Evolutionary conservation across 306 rosid species (phyloP).

Genomic region (Bauhinia variegata): DNA sequence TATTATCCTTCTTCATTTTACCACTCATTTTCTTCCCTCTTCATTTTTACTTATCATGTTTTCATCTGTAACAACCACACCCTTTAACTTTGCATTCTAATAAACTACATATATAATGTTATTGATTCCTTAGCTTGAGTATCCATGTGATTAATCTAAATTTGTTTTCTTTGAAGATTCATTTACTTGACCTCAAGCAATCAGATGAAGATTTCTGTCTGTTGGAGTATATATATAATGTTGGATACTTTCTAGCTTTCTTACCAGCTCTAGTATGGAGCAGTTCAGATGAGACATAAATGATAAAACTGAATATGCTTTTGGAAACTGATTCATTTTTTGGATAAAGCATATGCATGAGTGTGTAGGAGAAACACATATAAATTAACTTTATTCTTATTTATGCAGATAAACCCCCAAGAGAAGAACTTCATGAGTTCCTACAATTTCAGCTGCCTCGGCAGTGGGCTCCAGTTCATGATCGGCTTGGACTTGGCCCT

Average conservation of each 20-base stretch:
- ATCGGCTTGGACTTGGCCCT: constrained; percentile 63
- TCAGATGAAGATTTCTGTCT: no score
- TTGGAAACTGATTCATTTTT: neutral
- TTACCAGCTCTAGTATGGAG: no score
- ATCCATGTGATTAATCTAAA: no score
- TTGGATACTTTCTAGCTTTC: no score
- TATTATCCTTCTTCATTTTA: constrained; percentile 44
- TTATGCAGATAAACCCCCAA: constrained; percentile 81
- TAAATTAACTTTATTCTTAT: neutral
- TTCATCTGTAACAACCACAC: neutral
- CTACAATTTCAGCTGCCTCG: constrained; percentile 87
- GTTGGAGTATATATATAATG: no score
- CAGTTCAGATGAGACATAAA: no score
- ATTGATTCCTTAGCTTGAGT: neutral
- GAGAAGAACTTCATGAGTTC: constrained; percentile 89
- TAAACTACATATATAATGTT: neutral
- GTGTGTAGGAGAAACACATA: constrained; percentile 12
- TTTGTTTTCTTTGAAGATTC: no score
- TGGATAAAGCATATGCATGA: neutral
- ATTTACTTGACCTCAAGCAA: no score
- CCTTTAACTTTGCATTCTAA: neutral
- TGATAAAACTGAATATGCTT: no score
- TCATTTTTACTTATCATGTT: constrained; percentile 20
- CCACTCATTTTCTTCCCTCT: constrained; percentile 43
- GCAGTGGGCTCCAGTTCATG: constrained; percentile 91